phyloP scores from a whole-genome alignment of 2,329 filamentous ascomycete genomes.

The Xylaria arbuscula region DNA sequence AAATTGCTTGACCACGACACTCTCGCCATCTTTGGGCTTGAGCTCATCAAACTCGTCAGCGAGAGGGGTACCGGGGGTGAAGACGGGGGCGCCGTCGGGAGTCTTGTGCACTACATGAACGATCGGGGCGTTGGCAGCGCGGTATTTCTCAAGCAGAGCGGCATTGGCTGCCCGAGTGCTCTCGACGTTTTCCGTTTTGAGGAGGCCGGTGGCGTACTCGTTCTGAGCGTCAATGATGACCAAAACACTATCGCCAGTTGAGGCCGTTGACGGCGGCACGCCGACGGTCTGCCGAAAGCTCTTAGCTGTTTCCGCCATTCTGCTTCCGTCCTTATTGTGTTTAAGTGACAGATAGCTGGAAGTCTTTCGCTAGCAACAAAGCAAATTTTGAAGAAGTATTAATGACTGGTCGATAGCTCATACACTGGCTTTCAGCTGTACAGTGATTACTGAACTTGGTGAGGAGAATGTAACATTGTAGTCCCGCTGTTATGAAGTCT shows the following conservation, averaged over 20 bases:
- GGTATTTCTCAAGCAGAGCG: constrained; percentile 20
- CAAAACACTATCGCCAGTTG: constrained; percentile 27
- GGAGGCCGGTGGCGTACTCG: constrained; percentile 27
- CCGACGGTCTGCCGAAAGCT: constrained; percentile 30
- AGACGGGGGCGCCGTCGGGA: constrained; percentile 27
- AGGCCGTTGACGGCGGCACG: constrained; percentile 30
- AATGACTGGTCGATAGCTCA: too few species aligned
- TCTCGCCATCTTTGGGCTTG: constrained; percentile 14
- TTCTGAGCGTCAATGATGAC: constrained; percentile 33
- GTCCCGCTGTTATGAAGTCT: background rate
- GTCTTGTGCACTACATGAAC: constrained; percentile 31
- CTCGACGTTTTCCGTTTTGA: constrained; percentile 20
- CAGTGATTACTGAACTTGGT: too few species aligned
- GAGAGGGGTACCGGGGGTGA: constrained; percentile 27
- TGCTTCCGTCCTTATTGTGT: background rate
- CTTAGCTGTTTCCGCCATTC: constrained; percentile 28
- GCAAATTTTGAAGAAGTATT: too few species aligned
- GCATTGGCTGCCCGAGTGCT: constrained; percentile 25
- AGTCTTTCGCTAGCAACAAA: too few species aligned
- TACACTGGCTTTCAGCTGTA: too few species aligned
- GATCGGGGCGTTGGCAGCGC: constrained; percentile 20
- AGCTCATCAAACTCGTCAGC: constrained; percentile 33
- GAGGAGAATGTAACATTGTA: background rate
- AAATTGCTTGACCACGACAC: constrained; percentile 18
- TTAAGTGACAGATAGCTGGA: background rate